These are phyloP conservation scores for Cubamyces lactineus DNA, from an alignment of 768 basidiomycete species.

Conservation along the genomic window DNA sequence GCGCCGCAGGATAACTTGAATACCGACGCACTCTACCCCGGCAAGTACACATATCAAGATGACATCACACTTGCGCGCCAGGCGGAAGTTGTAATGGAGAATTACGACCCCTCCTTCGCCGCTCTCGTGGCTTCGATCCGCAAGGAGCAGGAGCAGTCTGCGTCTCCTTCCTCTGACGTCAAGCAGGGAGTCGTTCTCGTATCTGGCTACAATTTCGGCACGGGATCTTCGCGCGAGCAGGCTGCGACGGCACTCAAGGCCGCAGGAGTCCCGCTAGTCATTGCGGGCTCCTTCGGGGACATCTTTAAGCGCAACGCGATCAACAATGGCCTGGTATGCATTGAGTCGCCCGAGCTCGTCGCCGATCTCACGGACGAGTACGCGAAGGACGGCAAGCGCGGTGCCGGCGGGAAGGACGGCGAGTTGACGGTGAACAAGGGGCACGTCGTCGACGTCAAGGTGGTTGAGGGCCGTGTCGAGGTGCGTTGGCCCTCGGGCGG, in stretches of 20 bases:
- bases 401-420: slow-evolving; percentile 77
- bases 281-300: slow-evolving; percentile 98
- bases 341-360: slow-evolving; percentile 91
- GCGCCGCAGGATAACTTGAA: slow-evolving; percentile 96
- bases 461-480: slow-evolving; percentile 50
- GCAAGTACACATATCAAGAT: slow-evolving; percentile 99
- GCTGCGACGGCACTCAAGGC: slow-evolving; percentile 97
- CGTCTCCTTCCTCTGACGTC: slow-evolving; percentile 24
- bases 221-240: slow-evolving; percentile 97
- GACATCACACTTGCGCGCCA: slow-evolving; percentile 95
- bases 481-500: slow-evolving; percentile 42
- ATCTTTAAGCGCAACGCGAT: slow-evolving; percentile 99
- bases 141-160: slow-evolving; percentile 25
- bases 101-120: slow-evolving; percentile 93
- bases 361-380: slow-evolving; percentile 76
- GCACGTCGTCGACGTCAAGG: slow-evolving; percentile 59
- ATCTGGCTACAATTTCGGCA: slow-evolving; percentile 97
- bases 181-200: slow-evolving; percentile 79
- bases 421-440: slow-evolving; percentile 84
- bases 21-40: slow-evolving; percentile 98
- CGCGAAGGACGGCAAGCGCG: slow-evolving; percentile 73
- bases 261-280: slow-evolving; percentile 88
- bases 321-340: slow-evolving; percentile 95
- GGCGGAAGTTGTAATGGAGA: slow-evolving; percentile 98
- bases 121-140: slow-evolving; percentile 60